These are phyloP conservation scores for Craspedostauros australis DNA, from an alignment of 108 stramenopile genomes.

Conservation along the genomic window DNA sequence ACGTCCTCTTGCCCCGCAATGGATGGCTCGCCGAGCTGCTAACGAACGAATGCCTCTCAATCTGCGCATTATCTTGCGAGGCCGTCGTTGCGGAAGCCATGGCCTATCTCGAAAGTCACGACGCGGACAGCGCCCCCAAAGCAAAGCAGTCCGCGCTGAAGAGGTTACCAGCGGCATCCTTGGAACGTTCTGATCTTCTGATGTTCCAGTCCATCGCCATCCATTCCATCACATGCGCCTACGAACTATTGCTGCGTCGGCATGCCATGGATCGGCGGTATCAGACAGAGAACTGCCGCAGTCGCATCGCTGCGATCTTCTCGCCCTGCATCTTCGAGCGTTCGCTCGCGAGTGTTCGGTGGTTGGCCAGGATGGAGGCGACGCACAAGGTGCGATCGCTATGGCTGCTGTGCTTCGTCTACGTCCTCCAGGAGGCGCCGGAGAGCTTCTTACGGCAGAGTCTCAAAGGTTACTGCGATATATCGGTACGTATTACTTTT, in stretches of 20 bases:
- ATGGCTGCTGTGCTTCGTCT: conserved; percentile 72
- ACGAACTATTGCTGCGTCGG: conserved; percentile 68
- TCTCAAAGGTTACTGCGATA: conserved; percentile 47
- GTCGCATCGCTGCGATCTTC: conserved; percentile 69
- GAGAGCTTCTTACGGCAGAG: conserved; percentile 55
- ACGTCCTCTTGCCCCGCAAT: conserved; percentile 38
- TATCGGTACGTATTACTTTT: conserved; percentile 15
- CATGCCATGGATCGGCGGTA: conserved; percentile 77
- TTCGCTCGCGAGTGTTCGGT: conserved; percentile 44
- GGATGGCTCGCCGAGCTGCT: conserved; percentile 77
- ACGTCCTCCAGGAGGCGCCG: conserved; percentile 80
- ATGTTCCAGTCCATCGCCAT: conserved; percentile 76
- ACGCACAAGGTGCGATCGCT: conserved; percentile 64
- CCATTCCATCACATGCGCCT: conserved; percentile 59
- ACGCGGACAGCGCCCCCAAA: neutral
- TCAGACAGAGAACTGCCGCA: conserved; percentile 48
- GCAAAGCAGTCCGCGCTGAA: conserved; percentile 7
- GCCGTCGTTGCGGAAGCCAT: conserved; percentile 62
- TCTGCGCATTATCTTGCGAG: conserved; percentile 65
- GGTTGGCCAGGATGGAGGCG: conserved; percentile 67
- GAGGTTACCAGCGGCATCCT: conserved; percentile 17
- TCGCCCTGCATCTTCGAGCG: conserved; percentile 40
- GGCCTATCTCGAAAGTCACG: conserved; percentile 34
- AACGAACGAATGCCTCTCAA: conserved; percentile 59
- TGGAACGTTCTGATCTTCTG: conserved; percentile 52